Base-by-base conservation (phyloP, 164 flowering plant species). In the Piper betle region DNA sequence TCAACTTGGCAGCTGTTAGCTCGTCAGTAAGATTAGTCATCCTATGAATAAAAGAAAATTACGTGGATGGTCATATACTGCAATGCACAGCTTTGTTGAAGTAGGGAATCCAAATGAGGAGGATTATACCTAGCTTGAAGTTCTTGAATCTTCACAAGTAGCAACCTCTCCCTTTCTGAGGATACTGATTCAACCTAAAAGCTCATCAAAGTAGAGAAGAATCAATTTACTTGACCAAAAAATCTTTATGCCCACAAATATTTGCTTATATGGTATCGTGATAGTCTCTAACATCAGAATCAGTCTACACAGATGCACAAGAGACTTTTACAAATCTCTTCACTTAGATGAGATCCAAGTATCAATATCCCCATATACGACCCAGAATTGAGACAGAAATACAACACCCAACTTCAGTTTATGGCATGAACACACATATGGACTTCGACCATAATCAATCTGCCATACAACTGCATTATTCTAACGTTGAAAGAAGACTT, bases 141-240 rank as follows among this genome's bases (percentile, higher is more conserved):
- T 67, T 88, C 99, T 12, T 81, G 67, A 57, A 90, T 73, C 73
- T 79, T 84, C 38, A 53, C 19, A 18, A 79, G 78, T 65, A 90
- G 76, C 64, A 77, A 67, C 6, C 78, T 76, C 71, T 90, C 99
- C 74, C 95, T 84, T 66, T 88, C 96, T 57, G 91, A 78, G 59
- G 75, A 72, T 6, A 72, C 69, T 39, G 75, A 18, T 59, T 90
- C 96, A 69, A 74, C 78, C 98, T 93, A 81, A 15, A 46, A 46
- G 11, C 10, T 3, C 50, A 46, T 53, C 8, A 62, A 53, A 62
- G 39, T 13, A 37, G 6, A 40, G 6, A 37, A 43, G n/a, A 5
- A 39, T 18, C 17, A n/a, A 18, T 13, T 59, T 59, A 4, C 57
- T 54, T 54, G 37, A 55, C 15, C 10, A 8, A 33, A 38, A 33